Percentiles rank a stretch among this genome's conserved stretches.
phyloP scores from a whole-genome alignment of 2,329 filamentous ascomycete species.

The Ambrosiella xylebori region DNA sequence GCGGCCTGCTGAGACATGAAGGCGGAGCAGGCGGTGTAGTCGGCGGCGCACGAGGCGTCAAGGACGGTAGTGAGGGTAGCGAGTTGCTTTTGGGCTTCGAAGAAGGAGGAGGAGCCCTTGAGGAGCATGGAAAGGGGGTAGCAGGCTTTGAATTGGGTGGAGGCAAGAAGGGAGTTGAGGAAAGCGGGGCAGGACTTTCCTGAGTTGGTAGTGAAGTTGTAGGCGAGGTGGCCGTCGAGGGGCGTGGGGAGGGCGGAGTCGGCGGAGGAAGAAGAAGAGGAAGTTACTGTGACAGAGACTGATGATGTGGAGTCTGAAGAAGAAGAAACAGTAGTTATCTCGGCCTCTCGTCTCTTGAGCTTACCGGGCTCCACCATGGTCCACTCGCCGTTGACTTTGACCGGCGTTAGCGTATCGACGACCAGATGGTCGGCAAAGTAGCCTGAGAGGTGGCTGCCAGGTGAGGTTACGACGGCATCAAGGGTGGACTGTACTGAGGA shows the following conservation, averaged over 20 bases:
- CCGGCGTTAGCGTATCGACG: conserved; percentile 14
- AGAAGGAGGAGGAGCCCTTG: conserved; percentile 69
- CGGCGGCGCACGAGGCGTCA: conserved; percentile 57
- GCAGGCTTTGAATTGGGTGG: conserved; percentile 53
- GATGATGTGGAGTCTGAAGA: background rate
- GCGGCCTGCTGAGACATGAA: conserved; percentile 48
- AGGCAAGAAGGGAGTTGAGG: conserved; percentile 47
- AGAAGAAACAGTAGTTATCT: conserved; percentile 12
- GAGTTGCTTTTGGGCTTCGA: conserved; percentile 55
- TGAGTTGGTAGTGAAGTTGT: conserved; percentile 39
- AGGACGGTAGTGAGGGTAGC: conserved; percentile 60
- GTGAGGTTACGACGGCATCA: background rate
- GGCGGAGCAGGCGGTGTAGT: conserved; percentile 45
- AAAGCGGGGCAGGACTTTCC: conserved; percentile 45
- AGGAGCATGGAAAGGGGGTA: conserved; percentile 73
- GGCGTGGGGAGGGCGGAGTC: conserved; percentile 36
- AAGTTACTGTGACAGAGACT: conserved; percentile 1
- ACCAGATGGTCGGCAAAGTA: conserved; percentile 6
- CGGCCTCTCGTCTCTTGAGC: conserved; percentile 18
- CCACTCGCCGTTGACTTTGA: conserved; percentile 15
- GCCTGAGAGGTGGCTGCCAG: background rate
- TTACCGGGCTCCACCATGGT: conserved; percentile 14
- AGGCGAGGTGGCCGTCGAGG: conserved; percentile 47
- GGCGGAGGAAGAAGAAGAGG: conserved; percentile 15
- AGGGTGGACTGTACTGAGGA: conserved; percentile 1